Evolutionary conservation across 257 asterid genomes (phyloP).

Genomic region (Solanum dulcamara): DNA sequence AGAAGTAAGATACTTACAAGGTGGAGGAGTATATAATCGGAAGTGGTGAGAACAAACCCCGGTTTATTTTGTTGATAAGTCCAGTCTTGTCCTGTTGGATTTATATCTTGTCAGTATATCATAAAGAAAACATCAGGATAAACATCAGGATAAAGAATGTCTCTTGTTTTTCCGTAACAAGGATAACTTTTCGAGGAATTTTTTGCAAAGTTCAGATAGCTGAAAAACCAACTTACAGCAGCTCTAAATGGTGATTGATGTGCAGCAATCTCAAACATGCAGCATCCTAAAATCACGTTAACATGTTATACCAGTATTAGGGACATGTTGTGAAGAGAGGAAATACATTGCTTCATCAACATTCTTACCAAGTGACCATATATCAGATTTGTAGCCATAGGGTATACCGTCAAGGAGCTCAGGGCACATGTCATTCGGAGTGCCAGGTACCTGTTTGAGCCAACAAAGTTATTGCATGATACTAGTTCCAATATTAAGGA

Average conservation of each 20-base stretch:
- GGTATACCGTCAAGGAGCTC: slow-evolving; percentile 84
- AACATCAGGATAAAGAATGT: neutral
- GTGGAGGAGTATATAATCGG: slow-evolving; percentile 77
- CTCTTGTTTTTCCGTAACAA: neutral
- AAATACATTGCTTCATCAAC: neutral
- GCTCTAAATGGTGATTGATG: slow-evolving; percentile 85
- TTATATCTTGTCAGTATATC: neutral
- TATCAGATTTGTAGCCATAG: slow-evolving; percentile 90
- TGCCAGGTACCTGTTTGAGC: slow-evolving; percentile 57
- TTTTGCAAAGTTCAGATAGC: neutral
- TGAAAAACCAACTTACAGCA: slow-evolving; percentile 41
- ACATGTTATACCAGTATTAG: neutral
- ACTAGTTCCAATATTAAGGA: neutral
- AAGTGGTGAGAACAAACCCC: slow-evolving; percentile 74
- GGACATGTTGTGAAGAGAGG: neutral
- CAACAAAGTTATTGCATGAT: neutral
- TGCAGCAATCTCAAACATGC: slow-evolving; percentile 94
- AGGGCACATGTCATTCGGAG: slow-evolving; percentile 84
- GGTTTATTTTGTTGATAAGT: slow-evolving; percentile 84
- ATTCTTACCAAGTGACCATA: slow-evolving; percentile 81
- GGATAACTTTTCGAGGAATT: neutral
- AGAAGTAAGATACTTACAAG: slow-evolving; percentile 41
- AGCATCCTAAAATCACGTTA: slow-evolving; percentile 47
- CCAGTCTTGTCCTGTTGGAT: slow-evolving; percentile 75
- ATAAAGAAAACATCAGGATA: neutral